A percentile compares a stretch with the other conserved stretches of the same genome.
phyloP scores from a whole-genome alignment of 345 rosid genomes.

The Melaleuca alternifolia region DNA sequence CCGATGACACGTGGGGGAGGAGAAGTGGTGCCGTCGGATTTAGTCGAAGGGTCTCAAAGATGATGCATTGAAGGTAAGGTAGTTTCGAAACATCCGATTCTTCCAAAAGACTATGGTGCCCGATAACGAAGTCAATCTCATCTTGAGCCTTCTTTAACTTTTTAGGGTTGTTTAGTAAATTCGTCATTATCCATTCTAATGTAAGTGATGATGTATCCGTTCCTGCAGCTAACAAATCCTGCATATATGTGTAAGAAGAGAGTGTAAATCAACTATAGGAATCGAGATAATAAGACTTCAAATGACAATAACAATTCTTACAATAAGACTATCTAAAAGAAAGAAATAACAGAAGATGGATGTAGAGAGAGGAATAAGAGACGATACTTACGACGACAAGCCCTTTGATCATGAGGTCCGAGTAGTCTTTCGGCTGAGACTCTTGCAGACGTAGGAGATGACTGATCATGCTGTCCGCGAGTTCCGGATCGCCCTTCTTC shows the following conservation, averaged over 20 bases:
- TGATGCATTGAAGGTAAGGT: constrained; percentile 25
- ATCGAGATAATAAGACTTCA: background rate
- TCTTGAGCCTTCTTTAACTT: constrained; percentile 19
- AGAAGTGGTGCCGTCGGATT: constrained; percentile 25
- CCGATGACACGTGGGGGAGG: constrained; percentile 22
- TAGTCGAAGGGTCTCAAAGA: constrained; percentile 31
- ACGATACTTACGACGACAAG: constrained; percentile 12
- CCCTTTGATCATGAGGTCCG: constrained; percentile 33
- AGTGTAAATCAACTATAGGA: too few relatives aligned
- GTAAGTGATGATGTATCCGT: too few relatives aligned
- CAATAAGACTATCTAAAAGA: background rate
- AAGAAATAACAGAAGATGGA: background rate
- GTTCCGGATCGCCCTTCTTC: background rate
- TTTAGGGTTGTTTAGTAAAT: too few relatives aligned
- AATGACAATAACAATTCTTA: background rate
- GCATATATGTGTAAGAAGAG: background rate
- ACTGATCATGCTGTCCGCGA: constrained; percentile 34
- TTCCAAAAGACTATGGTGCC: constrained; percentile 12
- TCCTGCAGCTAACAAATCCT: too few relatives aligned
- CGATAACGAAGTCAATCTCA: constrained; percentile 15
- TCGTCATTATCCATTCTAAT: too few relatives aligned
- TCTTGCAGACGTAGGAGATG: constrained; percentile 43
- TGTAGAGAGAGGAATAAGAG: background rate
- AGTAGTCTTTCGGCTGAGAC: constrained; percentile 16
- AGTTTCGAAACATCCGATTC: constrained; percentile 26